phyloP scores from a whole-genome alignment of 176 grass and related monocot genomes.

The Dactylis glomerata region DNA sequence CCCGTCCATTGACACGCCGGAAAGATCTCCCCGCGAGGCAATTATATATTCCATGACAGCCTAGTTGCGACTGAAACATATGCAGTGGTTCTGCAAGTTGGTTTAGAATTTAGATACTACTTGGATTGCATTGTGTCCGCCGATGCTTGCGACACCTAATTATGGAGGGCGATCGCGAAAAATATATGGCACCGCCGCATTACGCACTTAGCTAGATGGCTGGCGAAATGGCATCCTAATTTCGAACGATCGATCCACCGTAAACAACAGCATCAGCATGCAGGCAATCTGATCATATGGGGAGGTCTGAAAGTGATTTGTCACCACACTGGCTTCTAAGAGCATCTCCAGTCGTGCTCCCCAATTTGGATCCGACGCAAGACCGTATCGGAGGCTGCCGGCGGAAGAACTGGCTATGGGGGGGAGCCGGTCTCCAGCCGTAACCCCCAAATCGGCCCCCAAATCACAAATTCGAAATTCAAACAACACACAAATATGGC shows the following conservation, averaged over 20 bases:
- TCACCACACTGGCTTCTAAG: not conserved
- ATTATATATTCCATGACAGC: not conserved
- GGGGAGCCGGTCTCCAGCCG: no score
- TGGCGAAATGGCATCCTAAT: not conserved
- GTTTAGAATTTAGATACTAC: not conserved
- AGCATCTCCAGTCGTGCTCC: no score
- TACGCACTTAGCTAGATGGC: not conserved
- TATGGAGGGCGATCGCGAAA: not conserved
- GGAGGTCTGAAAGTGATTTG: slow-evolving; percentile 2
- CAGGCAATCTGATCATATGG: not conserved
- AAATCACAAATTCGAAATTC: no score
- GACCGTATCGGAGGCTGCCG: no score
- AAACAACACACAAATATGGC: no score
- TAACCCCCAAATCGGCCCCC: no score
- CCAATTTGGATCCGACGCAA: no score
- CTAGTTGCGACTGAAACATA: not conserved
- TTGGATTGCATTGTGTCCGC: not conserved
- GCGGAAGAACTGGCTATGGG: no score
- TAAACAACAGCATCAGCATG: not conserved
- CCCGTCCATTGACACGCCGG: not conserved
- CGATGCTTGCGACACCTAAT: not conserved
- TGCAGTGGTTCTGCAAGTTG: not conserved
- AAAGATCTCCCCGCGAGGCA: not conserved
- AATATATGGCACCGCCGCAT: not conserved
- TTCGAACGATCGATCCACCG: not conserved